Conservation (phyloP, 495 filamentous ascomycete genomes). For the Lepraria neglecta region DNA sequence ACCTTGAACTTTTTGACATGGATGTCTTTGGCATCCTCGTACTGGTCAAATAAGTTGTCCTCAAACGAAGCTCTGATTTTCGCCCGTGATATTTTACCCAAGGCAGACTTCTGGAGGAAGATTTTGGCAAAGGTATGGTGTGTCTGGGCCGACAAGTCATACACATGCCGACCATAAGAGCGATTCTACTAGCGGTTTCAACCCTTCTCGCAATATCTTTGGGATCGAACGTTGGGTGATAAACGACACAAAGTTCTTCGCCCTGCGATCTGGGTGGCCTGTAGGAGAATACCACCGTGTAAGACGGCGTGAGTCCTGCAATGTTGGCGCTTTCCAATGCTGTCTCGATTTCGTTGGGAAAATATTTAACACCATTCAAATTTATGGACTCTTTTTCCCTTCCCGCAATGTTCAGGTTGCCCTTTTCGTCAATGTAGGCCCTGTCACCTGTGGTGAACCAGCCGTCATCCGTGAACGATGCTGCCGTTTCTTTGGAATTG, state of each 20-base stretch:
- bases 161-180: no score
- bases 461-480: slow-evolving; percentile 61
- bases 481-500: slow-evolving; percentile 54
- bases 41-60: no score
- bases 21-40: no score
- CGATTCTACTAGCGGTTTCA: not conserved
- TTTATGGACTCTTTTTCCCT: slow-evolving; percentile 50
- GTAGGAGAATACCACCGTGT: not conserved
- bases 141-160: no score
- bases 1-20: no score
- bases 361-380: slow-evolving; percentile 28
- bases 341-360: slow-evolving; percentile 9
- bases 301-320: not conserved
- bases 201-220: not conserved
- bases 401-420: slow-evolving; percentile 50
- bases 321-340: slow-evolving; percentile 3
- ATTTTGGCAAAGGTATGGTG: no score
- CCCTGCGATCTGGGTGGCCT: not conserved
- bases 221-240: not conserved
- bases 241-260: not conserved
- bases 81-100: slow-evolving; percentile 46
- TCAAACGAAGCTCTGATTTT: no score
- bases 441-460: slow-evolving; percentile 82
- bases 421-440: slow-evolving; percentile 50
- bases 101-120: slow-evolving; percentile 33